Evolutionary conservation across 331 rosid genomes (phyloP).

Genomic region (Rhamnella rubrinervis): DNA sequence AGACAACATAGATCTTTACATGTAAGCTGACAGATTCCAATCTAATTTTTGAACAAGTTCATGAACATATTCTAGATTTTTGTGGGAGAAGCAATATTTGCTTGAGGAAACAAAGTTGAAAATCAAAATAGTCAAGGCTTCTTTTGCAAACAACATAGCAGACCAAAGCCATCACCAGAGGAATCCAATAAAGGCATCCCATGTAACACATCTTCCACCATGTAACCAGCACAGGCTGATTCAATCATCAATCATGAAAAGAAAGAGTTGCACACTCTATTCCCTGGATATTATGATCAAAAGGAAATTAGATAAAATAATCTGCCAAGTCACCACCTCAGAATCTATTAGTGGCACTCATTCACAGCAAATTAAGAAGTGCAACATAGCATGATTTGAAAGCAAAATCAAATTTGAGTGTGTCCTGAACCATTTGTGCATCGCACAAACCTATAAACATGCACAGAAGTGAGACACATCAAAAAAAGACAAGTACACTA

Average conservation of each 20-base stretch:
- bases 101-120: constrained; percentile 16
- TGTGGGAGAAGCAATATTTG: constrained; percentile 14
- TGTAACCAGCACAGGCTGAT: constrained; percentile 41
- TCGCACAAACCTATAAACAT: neutral
- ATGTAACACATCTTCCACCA: constrained; percentile 33
- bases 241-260: constrained; percentile 30
- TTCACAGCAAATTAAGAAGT: constrained; percentile 11
- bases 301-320: constrained; percentile 29
- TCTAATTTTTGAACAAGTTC: neutral
- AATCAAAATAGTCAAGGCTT: constrained; percentile 8
- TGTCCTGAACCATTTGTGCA: neutral
- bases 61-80: constrained; percentile 14
- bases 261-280: constrained; percentile 36
- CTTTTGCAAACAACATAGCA: constrained; percentile 21
- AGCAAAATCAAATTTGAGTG: constrained; percentile 8
- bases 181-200: constrained; percentile 30
- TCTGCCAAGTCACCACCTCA: constrained; percentile 25
- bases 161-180: constrained; percentile 29
- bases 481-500: neutral
- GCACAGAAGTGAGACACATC: constrained; percentile 5
- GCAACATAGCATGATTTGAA: neutral
- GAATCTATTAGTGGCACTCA: constrained; percentile 16
- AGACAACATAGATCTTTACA: constrained; percentile 5
- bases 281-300: constrained; percentile 42
- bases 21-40: constrained; percentile 8